Evolutionary conservation across 2,329 filamentous ascomycete species (phyloP).

Genomic region (Colletotrichum gigasporum): DNA sequence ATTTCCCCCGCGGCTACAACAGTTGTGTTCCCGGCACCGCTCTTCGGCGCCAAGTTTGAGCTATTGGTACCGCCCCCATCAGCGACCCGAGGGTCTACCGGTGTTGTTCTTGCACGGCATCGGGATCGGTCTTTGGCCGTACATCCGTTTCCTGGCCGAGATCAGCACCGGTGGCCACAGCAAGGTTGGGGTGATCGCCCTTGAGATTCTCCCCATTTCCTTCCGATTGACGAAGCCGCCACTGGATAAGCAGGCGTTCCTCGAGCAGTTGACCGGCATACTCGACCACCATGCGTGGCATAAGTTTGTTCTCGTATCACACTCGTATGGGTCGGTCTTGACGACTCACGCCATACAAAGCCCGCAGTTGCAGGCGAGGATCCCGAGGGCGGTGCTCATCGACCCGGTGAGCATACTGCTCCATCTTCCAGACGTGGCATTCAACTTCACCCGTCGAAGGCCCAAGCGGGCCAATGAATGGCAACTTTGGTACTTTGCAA

Average conservation of each 20-base stretch:
- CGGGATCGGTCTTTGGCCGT: slow-evolving; percentile 73
- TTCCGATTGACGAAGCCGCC: slow-evolving; percentile 68
- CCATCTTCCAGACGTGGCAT: slow-evolving; percentile 75
- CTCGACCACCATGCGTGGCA: slow-evolving; percentile 66
- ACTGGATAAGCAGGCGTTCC: slow-evolving; percentile 60
- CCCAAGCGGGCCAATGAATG: slow-evolving; percentile 72
- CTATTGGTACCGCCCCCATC: slow-evolving; percentile 75
- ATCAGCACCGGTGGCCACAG: slow-evolving; percentile 51
- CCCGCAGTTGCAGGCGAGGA: slow-evolving; percentile 55
- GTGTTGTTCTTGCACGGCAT: slow-evolving; percentile 78
- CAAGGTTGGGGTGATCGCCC: slow-evolving; percentile 69
- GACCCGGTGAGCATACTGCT: slow-evolving; percentile 75
- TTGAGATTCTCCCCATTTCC: slow-evolving; percentile 74
- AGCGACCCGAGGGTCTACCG: slow-evolving; percentile 61
- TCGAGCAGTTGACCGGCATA: slow-evolving; percentile 64
- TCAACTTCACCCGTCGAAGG: slow-evolving; percentile 71
- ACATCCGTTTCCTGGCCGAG: slow-evolving; percentile 64
- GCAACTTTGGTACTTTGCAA: slow-evolving; percentile 76
- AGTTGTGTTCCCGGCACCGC: slow-evolving; percentile 56
- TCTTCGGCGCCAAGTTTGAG: slow-evolving; percentile 65
- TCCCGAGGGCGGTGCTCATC: slow-evolving; percentile 58
- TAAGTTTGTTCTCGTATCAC: slow-evolving; percentile 67
- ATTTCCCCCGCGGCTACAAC: slow-evolving; percentile 11
- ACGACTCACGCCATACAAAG: slow-evolving; percentile 69
- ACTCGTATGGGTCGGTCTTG: slow-evolving; percentile 70